Evolutionary conservation across 805 yeast genomes (phyloP), one percentile per base, ranked within the genome.

Genomic region (Saturnispora dispora): DNA sequence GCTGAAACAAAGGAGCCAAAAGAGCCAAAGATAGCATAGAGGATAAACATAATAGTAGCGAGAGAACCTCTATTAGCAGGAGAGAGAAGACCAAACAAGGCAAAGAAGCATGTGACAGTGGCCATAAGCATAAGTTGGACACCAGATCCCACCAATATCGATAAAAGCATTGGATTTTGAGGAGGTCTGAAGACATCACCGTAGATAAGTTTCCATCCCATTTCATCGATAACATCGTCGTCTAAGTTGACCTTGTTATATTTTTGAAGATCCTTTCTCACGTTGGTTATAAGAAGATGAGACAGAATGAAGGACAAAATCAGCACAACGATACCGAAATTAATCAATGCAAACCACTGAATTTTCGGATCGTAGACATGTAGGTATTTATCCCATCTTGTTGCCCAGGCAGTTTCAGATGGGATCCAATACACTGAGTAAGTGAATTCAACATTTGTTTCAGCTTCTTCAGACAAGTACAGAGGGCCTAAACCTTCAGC

Each of bases 351-450:
- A 61, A 89, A 87, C 97, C 98, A 91, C 71, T 93, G 97, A 59
- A 93, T 86, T 63, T 85, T 84, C 52, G 97, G 95, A 63, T 88
- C 96, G 65, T 83, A 85, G 23, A 86, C 93, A 60, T 88, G 95
- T 61, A 93, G 74, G 65, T 93, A 93, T 68, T 88, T 88, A 68
- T 93, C 99, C 99, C 99, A 93, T 71, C 99, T 82, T 2, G 98
- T 91, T 33, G 97, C 98, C 98, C 98, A 93, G 4, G 82, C 79
- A 2, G 93, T 86, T 5, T 72, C 74, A 8, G 91, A 83, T 50
- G 77, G 77, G 20, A 70, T 65, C 75, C 91, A 93, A 35, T 65
- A 70, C 18, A 91, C 93, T 2, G 93, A 82, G 68, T 93, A 93
- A n/a, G 96, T 79, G 71, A 81, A 93, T 18, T 74, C 63, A n/a